Evolutionary conservation across 140 eudicot species (phyloP).

Genomic region (Anethum foeniculum): DNA sequence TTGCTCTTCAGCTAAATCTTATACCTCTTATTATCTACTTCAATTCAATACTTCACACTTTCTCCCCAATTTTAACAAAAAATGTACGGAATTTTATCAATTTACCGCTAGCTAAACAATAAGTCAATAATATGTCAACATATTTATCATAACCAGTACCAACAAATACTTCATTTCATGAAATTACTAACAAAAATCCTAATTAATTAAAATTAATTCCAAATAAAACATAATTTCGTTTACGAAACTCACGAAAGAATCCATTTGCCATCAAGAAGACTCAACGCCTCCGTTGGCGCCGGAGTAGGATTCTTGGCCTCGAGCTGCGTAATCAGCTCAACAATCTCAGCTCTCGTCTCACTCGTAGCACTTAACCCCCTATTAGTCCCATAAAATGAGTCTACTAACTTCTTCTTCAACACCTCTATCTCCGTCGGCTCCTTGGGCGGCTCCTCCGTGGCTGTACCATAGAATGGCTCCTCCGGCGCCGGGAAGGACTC

Average conservation of each 20-base stretch:
- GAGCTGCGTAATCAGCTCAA: conserved; percentile 75
- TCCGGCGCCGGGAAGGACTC: conserved; percentile 28
- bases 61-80: background rate
- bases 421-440: conserved; percentile 48
- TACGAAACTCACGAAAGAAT: conserved; percentile 65
- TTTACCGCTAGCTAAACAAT: too few relatives aligned
- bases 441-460: conserved; percentile 30
- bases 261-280: conserved; percentile 84
- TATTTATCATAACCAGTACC: background rate
- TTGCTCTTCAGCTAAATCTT: background rate
- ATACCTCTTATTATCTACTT: background rate
- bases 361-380: conserved; percentile 55
- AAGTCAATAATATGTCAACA: too few relatives aligned
- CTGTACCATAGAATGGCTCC: conserved; percentile 8
- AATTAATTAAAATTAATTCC: too few relatives aligned
- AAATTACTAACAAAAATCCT: background rate
- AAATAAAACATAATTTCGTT: background rate
- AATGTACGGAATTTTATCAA: too few relatives aligned
- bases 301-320: conserved; percentile 85
- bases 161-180: background rate
- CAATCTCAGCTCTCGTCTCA: conserved; percentile 89
- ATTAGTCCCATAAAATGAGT: conserved; percentile 56
- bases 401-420: conserved; percentile 72
- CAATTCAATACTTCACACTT: background rate
- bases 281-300: conserved; percentile 70